Evolutionary conservation across 2,329 filamentous ascomycete species (phyloP).

Genomic region (Aspergillus thermomutatus): DNA sequence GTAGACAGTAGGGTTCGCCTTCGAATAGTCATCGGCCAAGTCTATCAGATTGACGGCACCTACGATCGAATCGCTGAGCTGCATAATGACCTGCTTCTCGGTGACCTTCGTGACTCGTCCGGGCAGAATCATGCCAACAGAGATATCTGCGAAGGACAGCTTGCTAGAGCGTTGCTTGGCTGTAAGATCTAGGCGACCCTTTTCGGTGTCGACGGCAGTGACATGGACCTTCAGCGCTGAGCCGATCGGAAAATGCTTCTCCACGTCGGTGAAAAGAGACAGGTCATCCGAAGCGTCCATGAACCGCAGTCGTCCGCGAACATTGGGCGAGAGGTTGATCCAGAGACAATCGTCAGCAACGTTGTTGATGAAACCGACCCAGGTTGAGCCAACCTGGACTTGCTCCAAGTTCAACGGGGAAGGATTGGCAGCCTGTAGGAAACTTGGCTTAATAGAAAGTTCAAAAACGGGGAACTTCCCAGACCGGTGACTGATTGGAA

Average conservation of each 20-base stretch:
- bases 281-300: conserved; percentile 87
- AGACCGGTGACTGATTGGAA: conserved; percentile 83
- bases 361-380: conserved; percentile 90
- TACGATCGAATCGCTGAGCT: conserved; percentile 75
- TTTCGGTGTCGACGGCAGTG: conserved; percentile 66
- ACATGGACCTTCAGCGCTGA: conserved; percentile 81
- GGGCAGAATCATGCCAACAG: conserved; percentile 75
- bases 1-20: conserved; percentile 71
- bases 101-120: conserved; percentile 81
- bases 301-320: conserved; percentile 77
- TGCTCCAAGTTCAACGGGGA: conserved; percentile 68
- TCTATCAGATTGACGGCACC: conserved; percentile 81
- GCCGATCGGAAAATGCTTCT: conserved; percentile 82
- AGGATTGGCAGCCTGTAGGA: conserved; percentile 51
- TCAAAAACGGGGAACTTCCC: conserved; percentile 79
- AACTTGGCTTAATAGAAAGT: conserved; percentile 73
- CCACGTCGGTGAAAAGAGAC: conserved; percentile 70
- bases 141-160: conserved; percentile 68
- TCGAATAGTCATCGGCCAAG: conserved; percentile 78
- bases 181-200: conserved; percentile 79
- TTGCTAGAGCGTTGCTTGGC: conserved; percentile 63
- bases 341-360: conserved; percentile 74
- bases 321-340: conserved; percentile 84
- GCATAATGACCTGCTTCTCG: conserved; percentile 78
- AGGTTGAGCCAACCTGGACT: conserved; percentile 66